Base-by-base conservation (phyloP, 345 rosid genomes). In the Acer yangbiense region DNA sequence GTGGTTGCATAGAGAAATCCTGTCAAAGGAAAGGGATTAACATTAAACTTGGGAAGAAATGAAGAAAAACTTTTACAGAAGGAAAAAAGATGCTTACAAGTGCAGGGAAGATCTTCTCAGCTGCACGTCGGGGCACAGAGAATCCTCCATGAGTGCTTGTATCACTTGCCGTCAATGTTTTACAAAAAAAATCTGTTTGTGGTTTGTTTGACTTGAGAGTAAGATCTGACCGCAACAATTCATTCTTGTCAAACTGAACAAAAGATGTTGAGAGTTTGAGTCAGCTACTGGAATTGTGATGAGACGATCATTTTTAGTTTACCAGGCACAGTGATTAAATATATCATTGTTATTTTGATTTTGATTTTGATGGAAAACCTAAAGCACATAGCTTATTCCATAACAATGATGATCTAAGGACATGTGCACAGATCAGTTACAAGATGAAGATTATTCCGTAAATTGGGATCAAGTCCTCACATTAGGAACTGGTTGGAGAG, bases 61-160 rank as follows among this genome's bases (percentile, higher is more conserved):
- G 46, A 58, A 11, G 23, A 1, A 39, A 20, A 65, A 54, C 35
- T 62, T 68, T 1, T 25, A 73, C n/a, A 8, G 3, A 35, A 29
- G 75, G 71, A 44, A 65, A 65, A 17, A 71, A 65, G 63, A 18
- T 67, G 68, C 85, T 81, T 74, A 96, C 99, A 80, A 96, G 93
- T 82, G 92, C 76, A 61, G 99, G 99, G 81, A 96, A 96, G 62
- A 91, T 92, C 79, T 94, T 94, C 81, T 96, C 99, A 48, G 98
- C 99, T 21, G 99, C 97, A 68, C 97, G 90, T 2, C 97, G 95
- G 11, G 98, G 99, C 67, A 96, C 99, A 74, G 97, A 91, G 82
- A 96, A 96, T 74, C 98, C 98, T 79, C 99, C 99, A 81, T 96
- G 98, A 75, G 99, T 94, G 86, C 98, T 96, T 1, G 98, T 96